Evolutionary conservation across 768 basidiomycete genomes (phyloP).

Genomic region (Trametes sanguinea): DNA sequence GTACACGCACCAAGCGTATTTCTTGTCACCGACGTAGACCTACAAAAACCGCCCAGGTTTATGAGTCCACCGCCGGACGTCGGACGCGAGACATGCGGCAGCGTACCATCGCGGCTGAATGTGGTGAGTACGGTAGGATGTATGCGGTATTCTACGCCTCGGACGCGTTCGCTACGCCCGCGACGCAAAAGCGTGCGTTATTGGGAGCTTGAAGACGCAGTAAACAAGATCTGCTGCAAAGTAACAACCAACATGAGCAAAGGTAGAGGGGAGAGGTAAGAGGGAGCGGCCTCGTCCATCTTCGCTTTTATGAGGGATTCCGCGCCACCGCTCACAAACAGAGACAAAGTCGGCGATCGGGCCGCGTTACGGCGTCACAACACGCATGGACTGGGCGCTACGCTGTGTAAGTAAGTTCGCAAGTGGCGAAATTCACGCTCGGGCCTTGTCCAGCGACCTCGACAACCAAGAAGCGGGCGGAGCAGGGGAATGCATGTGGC

Average conservation of each 20-base stretch:
- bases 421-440: constrained; percentile 24
- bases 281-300: neutral
- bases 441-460: neutral
- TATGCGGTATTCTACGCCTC: constrained; percentile 26
- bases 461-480: neutral
- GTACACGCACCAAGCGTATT: constrained; percentile 72
- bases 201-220: constrained; percentile 39
- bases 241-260: constrained; percentile 25
- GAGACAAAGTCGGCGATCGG: constrained; percentile 4
- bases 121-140: constrained; percentile 12
- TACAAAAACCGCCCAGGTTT: constrained; percentile 27
- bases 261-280: constrained; percentile 15
- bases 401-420: constrained; percentile 19
- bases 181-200: constrained; percentile 56
- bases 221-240: constrained; percentile 17
- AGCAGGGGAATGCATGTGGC: neutral
- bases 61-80: neutral
- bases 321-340: constrained; percentile 19
- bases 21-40: constrained; percentile 74
- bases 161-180: constrained; percentile 52
- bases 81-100: constrained; percentile 16
- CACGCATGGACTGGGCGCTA: constrained; percentile 1
- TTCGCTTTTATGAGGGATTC: neutral
- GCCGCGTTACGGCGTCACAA: constrained; percentile 18
- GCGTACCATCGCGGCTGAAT: constrained; percentile 45